Percentiles rank a stretch among this genome's conserved stretches.
Conservation (phyloP, 345 rosid species). For the Microcos paniculata region DNA sequence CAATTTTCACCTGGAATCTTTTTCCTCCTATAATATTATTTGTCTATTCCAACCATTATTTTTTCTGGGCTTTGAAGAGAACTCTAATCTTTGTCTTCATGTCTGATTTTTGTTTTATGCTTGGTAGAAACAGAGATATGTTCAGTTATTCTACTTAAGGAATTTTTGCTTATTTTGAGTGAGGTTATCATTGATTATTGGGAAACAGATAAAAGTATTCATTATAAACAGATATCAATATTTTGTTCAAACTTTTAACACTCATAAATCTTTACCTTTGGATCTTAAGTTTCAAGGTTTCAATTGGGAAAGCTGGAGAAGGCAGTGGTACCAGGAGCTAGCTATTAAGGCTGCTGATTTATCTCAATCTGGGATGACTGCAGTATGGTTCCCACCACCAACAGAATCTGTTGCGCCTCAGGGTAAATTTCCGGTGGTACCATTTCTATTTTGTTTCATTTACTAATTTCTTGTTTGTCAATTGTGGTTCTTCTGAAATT, state of each 20-base stretch:
- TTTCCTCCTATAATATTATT: background rate
- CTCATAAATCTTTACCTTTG: slow-evolving; percentile 2
- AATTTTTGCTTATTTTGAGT: background rate
- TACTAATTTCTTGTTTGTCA: background rate
- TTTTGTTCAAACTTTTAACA: background rate
- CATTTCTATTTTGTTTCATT: background rate
- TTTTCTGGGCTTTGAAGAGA: background rate
- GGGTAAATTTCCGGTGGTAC: slow-evolving; percentile 24
- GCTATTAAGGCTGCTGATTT: slow-evolving; percentile 50
- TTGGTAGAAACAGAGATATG: background rate
- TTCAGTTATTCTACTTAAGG: background rate
- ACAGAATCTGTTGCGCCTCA: slow-evolving; percentile 56
- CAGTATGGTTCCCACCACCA: slow-evolving; percentile 56
- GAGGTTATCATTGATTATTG: background rate
- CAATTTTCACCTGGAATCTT: background rate
- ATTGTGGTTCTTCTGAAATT: background rate
- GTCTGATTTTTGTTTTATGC: background rate
- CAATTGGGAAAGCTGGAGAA: slow-evolving; percentile 59
- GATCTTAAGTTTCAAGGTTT: slow-evolving; percentile 50
- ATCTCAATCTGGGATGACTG: slow-evolving; percentile 40
- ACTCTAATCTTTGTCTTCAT: background rate
- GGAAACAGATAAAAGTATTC: background rate
- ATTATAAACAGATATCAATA: background rate
- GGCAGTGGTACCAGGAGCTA: slow-evolving; percentile 47
- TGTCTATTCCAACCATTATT: background rate